Base-by-base conservation (phyloP, 306 rosid genomes). In the Ormosia emarginata region DNA sequence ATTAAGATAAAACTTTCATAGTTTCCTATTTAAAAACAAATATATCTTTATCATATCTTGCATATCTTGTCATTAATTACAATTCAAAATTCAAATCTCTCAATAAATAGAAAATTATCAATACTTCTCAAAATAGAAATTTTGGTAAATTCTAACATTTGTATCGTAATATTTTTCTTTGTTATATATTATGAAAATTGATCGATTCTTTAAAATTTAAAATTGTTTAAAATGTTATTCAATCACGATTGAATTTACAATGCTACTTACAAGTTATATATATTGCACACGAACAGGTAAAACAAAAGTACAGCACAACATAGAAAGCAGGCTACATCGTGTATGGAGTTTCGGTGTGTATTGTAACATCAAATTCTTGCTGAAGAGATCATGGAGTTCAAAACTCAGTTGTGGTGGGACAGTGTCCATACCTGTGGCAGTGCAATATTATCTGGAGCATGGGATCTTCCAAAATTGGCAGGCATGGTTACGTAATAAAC, bases 351-450 rank as follows among this genome's bases (percentile, higher is more conserved):
- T 36, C 14, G 9, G 36, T 53, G 36, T 53, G 65, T 15, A 34
- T 3, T 4, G 80, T 55, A 14, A 79, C 50, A 58, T 15, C 39
- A 69, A 79, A 69, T 59, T 57, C 36, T 44, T 58, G 77, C 11
- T 43, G 11, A 58, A 37, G 72, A 34, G 62, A 79, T 37, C 9
- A 62, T 67, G 12, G 34, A 44, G 5, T 61, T 39, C 33, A 74
- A 81, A 56, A 74, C 76, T 56, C 36, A 61, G 6, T 68, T 68
- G 56, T 52, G 75, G 82, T 85, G 79, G 82, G 82, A 37, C 71
- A 69, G 46, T 52, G 79, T 77, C 74, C 74, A 83, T 69, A 24
- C 4, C 58, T 29, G 78, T 44, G 52, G 66, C 83, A 66, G 14
- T 55, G 52, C 52, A 81, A 30, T n/a, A 73, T 39, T 36, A 73